Percentiles rank a stretch among this genome's conserved stretches.
phyloP scores from a whole-genome alignment of 2,329 filamentous ascomycete genomes.

The Venturia aucupariae region DNA sequence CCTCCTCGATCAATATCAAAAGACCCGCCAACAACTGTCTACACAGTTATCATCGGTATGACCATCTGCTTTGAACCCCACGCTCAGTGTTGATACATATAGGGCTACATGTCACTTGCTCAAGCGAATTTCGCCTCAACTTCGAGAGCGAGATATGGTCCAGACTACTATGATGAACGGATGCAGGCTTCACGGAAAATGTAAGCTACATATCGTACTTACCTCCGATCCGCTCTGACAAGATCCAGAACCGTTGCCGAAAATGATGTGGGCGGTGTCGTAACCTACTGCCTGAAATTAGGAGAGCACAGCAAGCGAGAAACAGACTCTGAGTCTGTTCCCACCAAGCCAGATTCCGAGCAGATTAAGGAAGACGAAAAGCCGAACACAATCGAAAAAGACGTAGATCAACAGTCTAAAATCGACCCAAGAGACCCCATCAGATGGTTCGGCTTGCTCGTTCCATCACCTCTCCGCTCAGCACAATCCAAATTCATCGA shows the following conservation, averaged over 20 bases:
- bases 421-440: constrained; percentile 41
- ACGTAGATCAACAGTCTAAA: background rate
- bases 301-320: background rate
- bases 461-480: constrained; percentile 39
- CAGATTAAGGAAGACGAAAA: background rate
- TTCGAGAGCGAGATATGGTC: constrained; percentile 55
- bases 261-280: background rate
- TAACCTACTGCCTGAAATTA: background rate
- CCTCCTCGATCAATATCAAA: constrained; percentile 58
- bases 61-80: background rate
- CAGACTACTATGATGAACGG: constrained; percentile 62
- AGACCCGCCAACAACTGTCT: constrained; percentile 46
- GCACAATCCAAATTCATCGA: constrained; percentile 52
- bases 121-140: constrained; percentile 66
- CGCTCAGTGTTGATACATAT: background rate
- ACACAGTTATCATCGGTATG: constrained; percentile 46
- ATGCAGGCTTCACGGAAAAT: constrained; percentile 54
- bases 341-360: background rate
- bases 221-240: constrained; percentile 8
- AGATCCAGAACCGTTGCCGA: background rate
- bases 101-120: constrained; percentile 49
- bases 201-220: constrained; percentile 25
- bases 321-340: background rate
- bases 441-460: constrained; percentile 46
- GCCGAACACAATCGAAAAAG: background rate